Evolutionary conservation across 306 rosid genomes (phyloP).

Genomic region (Acacia crassicarpa): DNA sequence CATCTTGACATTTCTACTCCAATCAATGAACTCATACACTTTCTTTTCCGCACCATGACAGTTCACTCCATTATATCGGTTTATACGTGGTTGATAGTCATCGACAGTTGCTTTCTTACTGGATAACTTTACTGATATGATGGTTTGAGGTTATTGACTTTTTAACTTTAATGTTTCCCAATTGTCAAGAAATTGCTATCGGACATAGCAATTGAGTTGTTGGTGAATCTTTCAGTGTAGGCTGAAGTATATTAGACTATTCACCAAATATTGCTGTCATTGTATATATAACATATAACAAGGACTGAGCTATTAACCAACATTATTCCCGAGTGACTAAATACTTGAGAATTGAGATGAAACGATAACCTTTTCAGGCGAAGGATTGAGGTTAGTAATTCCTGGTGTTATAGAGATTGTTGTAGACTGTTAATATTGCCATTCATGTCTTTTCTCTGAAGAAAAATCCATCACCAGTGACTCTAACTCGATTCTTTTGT

Average conservation of each 20-base stretch:
- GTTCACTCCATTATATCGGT: not conserved
- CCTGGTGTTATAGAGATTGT: not conserved
- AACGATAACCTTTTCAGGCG: not conserved
- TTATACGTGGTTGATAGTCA: not conserved
- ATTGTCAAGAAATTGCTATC: not conserved
- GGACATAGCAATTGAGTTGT: not conserved
- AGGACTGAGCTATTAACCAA: not conserved
- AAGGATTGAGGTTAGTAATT: not conserved
- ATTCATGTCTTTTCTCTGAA: conserved; percentile 4
- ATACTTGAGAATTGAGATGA: not conserved
- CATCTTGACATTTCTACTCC: conserved; percentile 4
- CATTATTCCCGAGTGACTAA: conserved; percentile 2
- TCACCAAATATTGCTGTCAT: conserved; percentile 3
- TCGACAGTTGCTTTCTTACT: not conserved
- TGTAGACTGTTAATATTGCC: conserved; percentile 11
- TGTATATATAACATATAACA: not conserved
- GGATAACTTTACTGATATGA: not conserved
- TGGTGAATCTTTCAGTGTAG: conserved; percentile 4
- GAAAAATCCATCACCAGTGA: not conserved
- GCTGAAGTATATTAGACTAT: conserved; percentile 9
- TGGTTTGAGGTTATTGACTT: conserved; percentile 18
- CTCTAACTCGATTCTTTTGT: not conserved
- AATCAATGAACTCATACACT: not conserved
- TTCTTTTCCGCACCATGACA: not conserved
- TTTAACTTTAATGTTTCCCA: not conserved